Conservation (phyloP, 2,329 filamentous ascomycete genomes). For the Phialophora tarda region DNA sequence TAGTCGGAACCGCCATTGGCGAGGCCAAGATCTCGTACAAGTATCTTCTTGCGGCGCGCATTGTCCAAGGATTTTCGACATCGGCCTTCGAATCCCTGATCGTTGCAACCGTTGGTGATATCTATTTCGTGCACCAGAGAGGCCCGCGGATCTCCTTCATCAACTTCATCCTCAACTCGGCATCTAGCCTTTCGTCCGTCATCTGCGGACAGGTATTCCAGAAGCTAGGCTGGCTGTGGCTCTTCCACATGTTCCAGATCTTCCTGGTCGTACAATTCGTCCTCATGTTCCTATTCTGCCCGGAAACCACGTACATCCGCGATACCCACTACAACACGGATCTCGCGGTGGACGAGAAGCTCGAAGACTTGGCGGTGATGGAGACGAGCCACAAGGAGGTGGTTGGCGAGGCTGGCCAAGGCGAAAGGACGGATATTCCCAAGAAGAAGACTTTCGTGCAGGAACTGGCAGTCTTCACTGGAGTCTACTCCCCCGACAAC, state of each 20-base stretch:
- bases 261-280: slow-evolving; percentile 41
- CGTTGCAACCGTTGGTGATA: slow-evolving; percentile 54
- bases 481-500: slow-evolving; percentile 32
- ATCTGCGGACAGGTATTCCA: slow-evolving; percentile 39
- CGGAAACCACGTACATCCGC: slow-evolving; percentile 42
- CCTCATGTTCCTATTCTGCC: slow-evolving; percentile 42
- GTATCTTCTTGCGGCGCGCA: slow-evolving; percentile 37
- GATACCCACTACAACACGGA: slow-evolving; percentile 41
- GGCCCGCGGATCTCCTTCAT: slow-evolving; percentile 37
- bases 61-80: slow-evolving; percentile 46
- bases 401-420: slow-evolving; percentile 23
- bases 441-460: slow-evolving; percentile 36
- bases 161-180: slow-evolving; percentile 40
- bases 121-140: slow-evolving; percentile 45
- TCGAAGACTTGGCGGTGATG: slow-evolving; percentile 30
- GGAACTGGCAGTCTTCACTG: slow-evolving; percentile 36
- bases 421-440: slow-evolving; percentile 9
- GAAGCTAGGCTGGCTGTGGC: slow-evolving; percentile 38
- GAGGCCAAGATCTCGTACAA: slow-evolving; percentile 35
- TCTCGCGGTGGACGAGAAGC: slow-evolving; percentile 26
- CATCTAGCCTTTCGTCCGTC: slow-evolving; percentile 48
- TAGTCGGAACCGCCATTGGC: slow-evolving; percentile 37
- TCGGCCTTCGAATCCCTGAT: slow-evolving; percentile 58
- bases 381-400: slow-evolving; percentile 31
- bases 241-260: slow-evolving; percentile 42